Evolutionary conservation across 768 basidiomycete species (phyloP), one percentile per base, ranked within the genome.

Genomic region (Scleroderma bovista): DNA sequence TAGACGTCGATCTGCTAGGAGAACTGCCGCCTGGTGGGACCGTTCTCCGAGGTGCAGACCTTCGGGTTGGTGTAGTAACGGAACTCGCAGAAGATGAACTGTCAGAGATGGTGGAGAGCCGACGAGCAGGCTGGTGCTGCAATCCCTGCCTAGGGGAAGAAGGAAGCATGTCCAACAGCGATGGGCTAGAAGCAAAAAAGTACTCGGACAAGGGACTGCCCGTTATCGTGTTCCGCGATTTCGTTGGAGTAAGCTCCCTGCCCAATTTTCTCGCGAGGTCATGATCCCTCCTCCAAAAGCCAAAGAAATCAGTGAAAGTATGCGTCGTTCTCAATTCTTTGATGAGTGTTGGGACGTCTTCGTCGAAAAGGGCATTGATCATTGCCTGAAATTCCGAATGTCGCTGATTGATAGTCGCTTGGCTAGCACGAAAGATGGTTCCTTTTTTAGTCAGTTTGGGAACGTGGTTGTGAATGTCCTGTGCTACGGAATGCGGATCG

Each of bases 251-350:
- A 34, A 55, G 23, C 41, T 50, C 56, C 52, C 57, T 61, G 49
- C 46, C 62, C 49, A n/a, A 38, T 59, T 76, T 81, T 52, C 73
- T 71, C 23, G 72, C 72, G 17, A 79, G 68, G 47, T 90, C 87
- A 51, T 77, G 65, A 63, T 92, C 89, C 34, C 82, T 69, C 52
- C 83, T 72, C 89, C 89, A 91, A 54, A 78, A 75, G 13, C 79
- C 84, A 59, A 92, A 92, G 66, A 91, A 92, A 61, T 90, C 84
- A 3, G 79, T 79, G 44, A 88, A 76, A 24, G 74, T 62, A 31
- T 70, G 72, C 23, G 76, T 77, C 16, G 70, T 69, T 34, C 86
- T 74, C 47, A 92, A 73, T 50, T 90, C 89, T 48, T 73, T 67
- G 44, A 91, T 65, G 40, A 91, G 72, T 1, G 75, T 72, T 15